phyloP scores from a whole-genome alignment of 768 basidiomycete species.

The Tylopilus cervinicoccineus region DNA sequence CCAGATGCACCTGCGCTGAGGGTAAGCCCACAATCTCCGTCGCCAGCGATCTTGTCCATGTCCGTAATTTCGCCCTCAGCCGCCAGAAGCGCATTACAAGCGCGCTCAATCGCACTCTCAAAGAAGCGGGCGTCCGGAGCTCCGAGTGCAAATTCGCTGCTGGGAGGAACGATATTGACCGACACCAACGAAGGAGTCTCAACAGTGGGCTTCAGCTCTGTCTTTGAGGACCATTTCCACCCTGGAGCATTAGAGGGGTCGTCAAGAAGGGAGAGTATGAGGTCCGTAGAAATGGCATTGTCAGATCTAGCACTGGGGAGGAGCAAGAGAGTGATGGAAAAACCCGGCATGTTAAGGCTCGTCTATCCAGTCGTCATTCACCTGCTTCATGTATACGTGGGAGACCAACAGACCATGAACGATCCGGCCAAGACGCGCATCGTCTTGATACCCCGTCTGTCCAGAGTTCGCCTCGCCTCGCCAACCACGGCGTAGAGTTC shows the following conservation, averaged over 20 bases:
- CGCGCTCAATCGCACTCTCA: conserved; percentile 48
- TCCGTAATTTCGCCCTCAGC: conserved; percentile 88
- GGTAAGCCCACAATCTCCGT: conserved; percentile 75
- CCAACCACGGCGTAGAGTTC: conserved; percentile 69
- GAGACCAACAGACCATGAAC: conserved; percentile 64
- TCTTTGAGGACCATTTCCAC: conserved; percentile 74
- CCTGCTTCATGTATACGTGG: background rate
- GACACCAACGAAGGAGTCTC: conserved; percentile 12
- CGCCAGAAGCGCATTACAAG: conserved; percentile 61
- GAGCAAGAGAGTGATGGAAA: conserved; percentile 78
- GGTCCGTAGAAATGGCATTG: conserved; percentile 34
- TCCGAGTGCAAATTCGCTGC: conserved; percentile 20
- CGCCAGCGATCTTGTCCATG: conserved; percentile 90
- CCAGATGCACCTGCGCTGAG: conserved; percentile 74
- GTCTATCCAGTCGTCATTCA: conserved; percentile 44
- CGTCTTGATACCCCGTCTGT: conserved; percentile 51
- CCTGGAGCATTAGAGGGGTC: conserved; percentile 67
- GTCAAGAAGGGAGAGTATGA: conserved; percentile 67
- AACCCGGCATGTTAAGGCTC: conserved; percentile 90
- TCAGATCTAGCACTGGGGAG: conserved; percentile 50
- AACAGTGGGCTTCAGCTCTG: conserved; percentile 33
- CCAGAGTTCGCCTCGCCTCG: conserved; percentile 55
- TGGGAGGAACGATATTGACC: conserved; percentile 2
- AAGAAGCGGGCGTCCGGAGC: conserved; percentile 51
- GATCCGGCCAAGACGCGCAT: conserved; percentile 71